Conservation (phyloP, 106 monocot species). For the Chionographis japonica region DNA sequence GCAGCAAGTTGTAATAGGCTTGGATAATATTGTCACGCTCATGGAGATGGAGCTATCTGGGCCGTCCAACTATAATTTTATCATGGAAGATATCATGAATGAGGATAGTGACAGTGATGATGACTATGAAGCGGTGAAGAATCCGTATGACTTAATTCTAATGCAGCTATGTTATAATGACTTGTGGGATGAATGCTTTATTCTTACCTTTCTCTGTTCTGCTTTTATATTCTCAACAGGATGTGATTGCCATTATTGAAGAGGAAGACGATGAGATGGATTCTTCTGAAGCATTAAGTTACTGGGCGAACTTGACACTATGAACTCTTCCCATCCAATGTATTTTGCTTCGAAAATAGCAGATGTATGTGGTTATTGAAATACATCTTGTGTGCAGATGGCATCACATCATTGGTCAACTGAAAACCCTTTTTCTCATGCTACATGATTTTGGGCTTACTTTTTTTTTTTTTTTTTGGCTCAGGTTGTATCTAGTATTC, state of each 20-base stretch:
- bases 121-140: constrained; percentile 56
- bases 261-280: constrained; percentile 38
- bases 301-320: constrained; percentile 76
- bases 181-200: no score
- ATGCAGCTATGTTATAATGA: no score
- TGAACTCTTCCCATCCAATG: constrained; percentile 78
- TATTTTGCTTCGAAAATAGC: constrained; percentile 75
- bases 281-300: constrained; percentile 35
- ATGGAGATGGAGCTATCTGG: constrained; percentile 48
- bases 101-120: constrained; percentile 52
- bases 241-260: constrained; percentile 43
- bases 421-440: no score
- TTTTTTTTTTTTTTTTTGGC: neutral
- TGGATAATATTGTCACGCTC: constrained; percentile 63
- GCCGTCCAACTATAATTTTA: constrained; percentile 52
- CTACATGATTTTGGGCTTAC: no score
- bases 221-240: constrained; percentile 16
- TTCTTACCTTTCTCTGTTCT: no score
- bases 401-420: no score
- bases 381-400: neutral
- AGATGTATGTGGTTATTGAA: constrained; percentile 34
- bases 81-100: constrained; percentile 33
- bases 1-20: constrained; percentile 82
- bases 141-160: neutral
- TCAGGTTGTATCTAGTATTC: constrained; percentile 50